These are phyloP conservation scores for Elsinoe batatas DNA, from an alignment of 2,329 filamentous ascomycete species.

Conservation along the genomic window DNA sequence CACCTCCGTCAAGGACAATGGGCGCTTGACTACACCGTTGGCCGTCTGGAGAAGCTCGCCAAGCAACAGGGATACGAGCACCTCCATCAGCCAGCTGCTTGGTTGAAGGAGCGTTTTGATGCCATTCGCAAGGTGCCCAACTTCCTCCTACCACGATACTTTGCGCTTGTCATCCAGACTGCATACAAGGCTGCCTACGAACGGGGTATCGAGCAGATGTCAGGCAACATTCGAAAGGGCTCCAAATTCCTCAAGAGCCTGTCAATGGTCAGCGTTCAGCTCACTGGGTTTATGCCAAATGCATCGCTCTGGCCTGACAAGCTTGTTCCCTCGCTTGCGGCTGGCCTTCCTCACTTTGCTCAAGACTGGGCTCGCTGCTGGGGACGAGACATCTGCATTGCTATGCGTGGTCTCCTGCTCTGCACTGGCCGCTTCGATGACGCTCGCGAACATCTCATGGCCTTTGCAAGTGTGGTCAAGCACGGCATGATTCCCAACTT, in stretches of 20 bases:
- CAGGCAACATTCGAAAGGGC: conserved; percentile 63
- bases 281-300: conserved; percentile 80
- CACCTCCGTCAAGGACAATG: conserved; percentile 86
- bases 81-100: conserved; percentile 58
- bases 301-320: conserved; percentile 84
- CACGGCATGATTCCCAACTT: conserved; percentile 98
- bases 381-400: conserved; percentile 96
- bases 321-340: conserved; percentile 75
- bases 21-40: conserved; percentile 80
- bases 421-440: conserved; percentile 81
- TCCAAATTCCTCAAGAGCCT: conserved; percentile 84
- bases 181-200: conserved; percentile 79
- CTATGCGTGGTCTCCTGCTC: conserved; percentile 80
- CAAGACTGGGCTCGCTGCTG: conserved; percentile 92
- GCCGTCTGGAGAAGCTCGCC: conserved; percentile 60
- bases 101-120: conserved; percentile 78
- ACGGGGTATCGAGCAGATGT: conserved; percentile 68
- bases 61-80: conserved; percentile 51
- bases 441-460: conserved; percentile 86
- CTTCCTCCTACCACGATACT: conserved; percentile 87
- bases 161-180: conserved; percentile 77
- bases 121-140: conserved; percentile 75
- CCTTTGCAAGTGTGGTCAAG: conserved; percentile 92
- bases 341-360: conserved; percentile 87
- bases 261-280: conserved; percentile 83